Percentiles rank a stretch among this genome's conserved stretches.
Conservation (phyloP, 139 green algal genomes). For the Volvox reticuliferus region DNA sequence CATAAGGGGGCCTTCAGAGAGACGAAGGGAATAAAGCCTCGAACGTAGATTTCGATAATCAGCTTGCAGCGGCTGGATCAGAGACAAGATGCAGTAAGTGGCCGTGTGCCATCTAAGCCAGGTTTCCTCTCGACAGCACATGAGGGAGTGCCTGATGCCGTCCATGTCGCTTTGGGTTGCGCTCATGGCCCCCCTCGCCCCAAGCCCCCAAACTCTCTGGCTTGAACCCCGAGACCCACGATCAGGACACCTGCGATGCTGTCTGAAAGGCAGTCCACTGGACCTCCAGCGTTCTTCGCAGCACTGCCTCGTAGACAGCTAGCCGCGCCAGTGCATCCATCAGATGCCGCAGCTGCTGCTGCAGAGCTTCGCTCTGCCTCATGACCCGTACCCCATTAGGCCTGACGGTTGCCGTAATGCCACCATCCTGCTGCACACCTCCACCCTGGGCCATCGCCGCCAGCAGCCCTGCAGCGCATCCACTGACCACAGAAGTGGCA, state of each 20-base stretch:
- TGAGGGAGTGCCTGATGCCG: too few relatives aligned
- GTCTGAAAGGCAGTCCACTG: constrained; percentile 1
- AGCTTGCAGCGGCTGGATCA: too few relatives aligned
- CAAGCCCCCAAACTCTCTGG: neutral
- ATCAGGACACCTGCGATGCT: neutral
- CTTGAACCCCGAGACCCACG: neutral
- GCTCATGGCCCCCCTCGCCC: neutral
- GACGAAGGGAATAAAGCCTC: too few relatives aligned
- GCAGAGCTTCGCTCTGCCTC: neutral
- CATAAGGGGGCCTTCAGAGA: too few relatives aligned
- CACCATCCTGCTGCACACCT: neutral
- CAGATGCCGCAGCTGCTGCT: constrained; percentile 32
- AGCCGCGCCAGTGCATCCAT: constrained; percentile 10
- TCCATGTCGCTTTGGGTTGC: too few relatives aligned
- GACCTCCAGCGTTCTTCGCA: neutral
- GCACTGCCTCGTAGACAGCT: neutral
- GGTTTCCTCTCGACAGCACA: too few relatives aligned
- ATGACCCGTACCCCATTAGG: neutral
- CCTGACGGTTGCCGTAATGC: neutral
- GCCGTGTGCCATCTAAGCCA: too few relatives aligned
- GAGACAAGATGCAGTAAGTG: too few relatives aligned
- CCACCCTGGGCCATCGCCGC: neutral
- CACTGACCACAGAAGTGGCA: neutral
- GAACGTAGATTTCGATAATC: too few relatives aligned
- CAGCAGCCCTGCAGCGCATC: constrained; percentile 26